Conservation (phyloP, 2,329 filamentous ascomycete genomes). For the Pseudocercospora pini-densiflorae region DNA sequence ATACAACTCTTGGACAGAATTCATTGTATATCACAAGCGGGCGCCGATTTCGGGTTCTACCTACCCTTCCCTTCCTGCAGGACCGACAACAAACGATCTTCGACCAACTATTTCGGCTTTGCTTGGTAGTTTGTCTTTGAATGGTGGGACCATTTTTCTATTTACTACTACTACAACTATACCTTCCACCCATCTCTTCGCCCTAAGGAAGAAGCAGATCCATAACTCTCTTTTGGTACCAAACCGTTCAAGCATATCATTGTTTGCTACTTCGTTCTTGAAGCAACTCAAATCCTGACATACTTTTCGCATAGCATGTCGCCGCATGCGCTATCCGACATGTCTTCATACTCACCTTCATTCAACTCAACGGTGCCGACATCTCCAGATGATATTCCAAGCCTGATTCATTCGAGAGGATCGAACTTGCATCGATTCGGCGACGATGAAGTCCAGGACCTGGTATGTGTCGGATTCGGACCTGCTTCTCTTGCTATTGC, state of each 20-base stretch:
- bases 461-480: conserved; percentile 91
- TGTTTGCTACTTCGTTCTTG: neutral
- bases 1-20: neutral
- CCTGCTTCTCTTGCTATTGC: conserved; percentile 89
- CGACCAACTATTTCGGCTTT: neutral
- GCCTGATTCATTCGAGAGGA: conserved; percentile 16
- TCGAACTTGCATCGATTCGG: conserved; percentile 55
- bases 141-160: neutral
- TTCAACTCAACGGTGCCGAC: conserved; percentile 18
- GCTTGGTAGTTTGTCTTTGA: neutral
- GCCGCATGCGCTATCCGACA: conserved; percentile 27
- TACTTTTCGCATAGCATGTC: conserved; percentile 22
- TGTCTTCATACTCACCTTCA: conserved; percentile 19
- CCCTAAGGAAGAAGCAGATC: neutral
- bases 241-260: neutral
- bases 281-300: neutral
- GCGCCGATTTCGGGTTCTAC: neutral
- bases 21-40: neutral
- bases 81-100: conserved; percentile 3
- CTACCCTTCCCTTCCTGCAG: neutral
- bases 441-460: conserved; percentile 72
- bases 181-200: neutral
- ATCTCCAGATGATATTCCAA: conserved; percentile 26
- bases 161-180: neutral
- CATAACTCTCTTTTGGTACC: no score